Percentiles rank a stretch among this genome's conserved stretches.
phyloP scores from a whole-genome alignment of 1,284 basidiomycete genomes.

The Ustilago tritici region DNA sequence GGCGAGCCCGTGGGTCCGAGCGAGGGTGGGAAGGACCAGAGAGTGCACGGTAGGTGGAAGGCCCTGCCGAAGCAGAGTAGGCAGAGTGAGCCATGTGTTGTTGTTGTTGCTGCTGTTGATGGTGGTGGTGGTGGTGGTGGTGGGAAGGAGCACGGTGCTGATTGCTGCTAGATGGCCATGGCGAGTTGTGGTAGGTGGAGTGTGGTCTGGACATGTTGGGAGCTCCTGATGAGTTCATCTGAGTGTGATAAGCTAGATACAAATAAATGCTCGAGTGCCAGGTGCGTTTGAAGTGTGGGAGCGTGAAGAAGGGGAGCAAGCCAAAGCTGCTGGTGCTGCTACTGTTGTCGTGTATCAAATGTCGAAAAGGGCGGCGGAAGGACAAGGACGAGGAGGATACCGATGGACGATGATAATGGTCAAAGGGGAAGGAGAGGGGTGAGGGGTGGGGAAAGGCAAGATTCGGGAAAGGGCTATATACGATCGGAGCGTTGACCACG shows the following conservation, averaged over 20 bases:
- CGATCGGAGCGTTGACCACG: constrained; percentile 21
- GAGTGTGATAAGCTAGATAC: background rate
- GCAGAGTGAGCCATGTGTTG: constrained; percentile 42
- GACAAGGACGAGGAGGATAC: background rate
- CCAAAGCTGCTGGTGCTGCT: background rate
- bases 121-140: constrained; percentile 23
- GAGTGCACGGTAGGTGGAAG: constrained; percentile 49
- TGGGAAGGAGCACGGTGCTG: constrained; percentile 27
- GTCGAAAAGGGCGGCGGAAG: background rate
- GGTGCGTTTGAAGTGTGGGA: background rate
- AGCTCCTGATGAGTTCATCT: constrained; percentile 16
- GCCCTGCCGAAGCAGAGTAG: constrained; percentile 42
- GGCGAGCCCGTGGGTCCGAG: constrained; percentile 31
- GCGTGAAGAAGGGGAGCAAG: background rate
- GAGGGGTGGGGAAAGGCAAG: constrained; percentile 4
- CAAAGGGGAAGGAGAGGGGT: constrained; percentile 15
- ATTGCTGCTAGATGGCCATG: constrained; percentile 34
- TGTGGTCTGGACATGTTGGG: constrained; percentile 45
- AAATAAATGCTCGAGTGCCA: background rate
- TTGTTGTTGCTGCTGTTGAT: constrained; percentile 24
- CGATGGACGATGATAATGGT: constrained; percentile 15
- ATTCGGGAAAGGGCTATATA: constrained; percentile 29
- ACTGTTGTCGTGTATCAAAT: background rate
- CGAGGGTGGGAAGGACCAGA: constrained; percentile 25
- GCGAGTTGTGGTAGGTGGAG: constrained; percentile 24